These are phyloP conservation scores for Trypanosoma lewisi DNA, from an alignment of 208 protist genomes.

Conservation along the genomic window DNA sequence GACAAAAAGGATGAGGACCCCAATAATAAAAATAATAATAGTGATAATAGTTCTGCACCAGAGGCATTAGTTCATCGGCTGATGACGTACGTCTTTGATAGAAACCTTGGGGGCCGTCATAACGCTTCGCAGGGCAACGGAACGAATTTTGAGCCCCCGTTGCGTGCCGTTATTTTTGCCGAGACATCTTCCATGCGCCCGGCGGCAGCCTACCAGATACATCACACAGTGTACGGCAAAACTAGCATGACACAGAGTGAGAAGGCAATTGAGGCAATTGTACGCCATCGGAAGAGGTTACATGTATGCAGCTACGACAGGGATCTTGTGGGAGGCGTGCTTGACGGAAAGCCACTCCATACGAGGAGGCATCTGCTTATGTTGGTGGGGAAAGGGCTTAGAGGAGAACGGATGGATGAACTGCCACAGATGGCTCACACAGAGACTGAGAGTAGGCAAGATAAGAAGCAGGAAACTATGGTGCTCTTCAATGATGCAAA, in stretches of 20 bases:
- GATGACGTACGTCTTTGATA: slow-evolving; percentile 61
- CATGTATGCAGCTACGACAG: slow-evolving; percentile 36
- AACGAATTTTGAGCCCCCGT: not conserved
- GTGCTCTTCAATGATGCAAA: slow-evolving; percentile 19
- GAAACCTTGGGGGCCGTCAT: slow-evolving; percentile 54
- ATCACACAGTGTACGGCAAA: slow-evolving; percentile 35
- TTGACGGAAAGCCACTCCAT: slow-evolving; percentile 42
- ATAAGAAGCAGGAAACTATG: slow-evolving; percentile 7
- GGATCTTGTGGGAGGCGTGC: slow-evolving; percentile 61
- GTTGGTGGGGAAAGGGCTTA: slow-evolving; percentile 44
- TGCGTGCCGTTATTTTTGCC: slow-evolving; percentile 22
- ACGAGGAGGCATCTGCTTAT: slow-evolving; percentile 40
- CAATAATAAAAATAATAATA: slow-evolving; percentile 3
- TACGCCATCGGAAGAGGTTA: slow-evolving; percentile 41
- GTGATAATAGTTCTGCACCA: not conserved
- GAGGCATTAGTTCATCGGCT: slow-evolving; percentile 42
- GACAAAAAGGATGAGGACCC: not conserved
- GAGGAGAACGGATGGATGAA: slow-evolving; percentile 27
- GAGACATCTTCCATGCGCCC: slow-evolving; percentile 26
- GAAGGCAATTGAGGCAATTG: slow-evolving; percentile 33
- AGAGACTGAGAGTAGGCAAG: not conserved
- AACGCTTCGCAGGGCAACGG: slow-evolving; percentile 28
- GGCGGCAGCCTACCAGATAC: slow-evolving; percentile 32
- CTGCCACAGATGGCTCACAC: not conserved
- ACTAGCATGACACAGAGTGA: slow-evolving; percentile 27